Evolutionary conservation across 495 filamentous ascomycete species (phyloP).

Genomic region (Penicillium odoratum): DNA sequence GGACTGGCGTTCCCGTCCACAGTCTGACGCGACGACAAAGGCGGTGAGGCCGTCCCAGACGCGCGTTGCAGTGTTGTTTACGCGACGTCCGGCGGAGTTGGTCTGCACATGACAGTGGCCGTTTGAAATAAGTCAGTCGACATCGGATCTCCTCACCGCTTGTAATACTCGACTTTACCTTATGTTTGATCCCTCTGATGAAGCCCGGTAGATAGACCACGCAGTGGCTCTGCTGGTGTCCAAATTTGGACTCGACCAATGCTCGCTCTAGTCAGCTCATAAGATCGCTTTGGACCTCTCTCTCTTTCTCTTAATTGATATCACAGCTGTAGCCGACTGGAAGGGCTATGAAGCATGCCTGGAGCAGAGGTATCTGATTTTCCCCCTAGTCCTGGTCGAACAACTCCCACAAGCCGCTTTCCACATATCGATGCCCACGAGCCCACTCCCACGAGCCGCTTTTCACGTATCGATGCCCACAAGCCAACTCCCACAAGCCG

Average conservation of each 20-base stretch:
- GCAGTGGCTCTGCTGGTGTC: neutral
- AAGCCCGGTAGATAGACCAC: neutral
- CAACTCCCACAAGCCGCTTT: neutral
- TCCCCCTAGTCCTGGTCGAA: too few relatives aligned
- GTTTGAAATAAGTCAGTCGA: neutral
- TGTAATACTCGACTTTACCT: neutral
- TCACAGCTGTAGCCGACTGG: conserved; percentile 4
- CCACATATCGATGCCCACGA: too few relatives aligned
- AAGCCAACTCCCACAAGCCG: neutral
- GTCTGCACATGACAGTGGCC: neutral
- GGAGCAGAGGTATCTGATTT: too few relatives aligned
- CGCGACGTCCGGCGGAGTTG: neutral
- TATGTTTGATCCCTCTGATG: neutral
- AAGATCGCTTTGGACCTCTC: conserved; percentile 3
- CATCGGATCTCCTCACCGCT: neutral
- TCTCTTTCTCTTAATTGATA: neutral
- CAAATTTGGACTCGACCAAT: neutral
- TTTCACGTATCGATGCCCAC: too few relatives aligned
- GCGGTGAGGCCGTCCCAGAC: neutral
- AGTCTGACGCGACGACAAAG: neutral
- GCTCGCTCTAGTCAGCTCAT: conserved; percentile 2
- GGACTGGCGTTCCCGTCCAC: neutral
- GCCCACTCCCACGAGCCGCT: too few relatives aligned
- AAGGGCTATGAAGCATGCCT: too few relatives aligned
- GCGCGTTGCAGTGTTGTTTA: neutral